Evolutionary conservation across 768 basidiomycete species (phyloP).

Genomic region (Pleurotus giganteus): DNA sequence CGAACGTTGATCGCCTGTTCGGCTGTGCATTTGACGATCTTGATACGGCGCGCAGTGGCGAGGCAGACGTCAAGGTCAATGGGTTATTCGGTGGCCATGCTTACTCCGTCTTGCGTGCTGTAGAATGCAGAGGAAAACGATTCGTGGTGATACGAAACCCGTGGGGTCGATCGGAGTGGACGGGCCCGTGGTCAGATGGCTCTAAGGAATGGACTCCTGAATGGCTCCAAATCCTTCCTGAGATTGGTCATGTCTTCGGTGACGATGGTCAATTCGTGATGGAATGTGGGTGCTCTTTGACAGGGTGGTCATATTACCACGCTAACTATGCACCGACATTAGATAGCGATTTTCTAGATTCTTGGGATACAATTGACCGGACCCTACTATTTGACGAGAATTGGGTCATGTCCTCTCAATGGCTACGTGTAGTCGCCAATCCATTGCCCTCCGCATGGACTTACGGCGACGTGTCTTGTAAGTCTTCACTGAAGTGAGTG

Average conservation of each 20-base stretch:
- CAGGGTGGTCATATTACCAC: not conserved
- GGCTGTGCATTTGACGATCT: constrained; percentile 42
- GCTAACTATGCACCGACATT: not conserved
- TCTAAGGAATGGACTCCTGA: constrained; percentile 56
- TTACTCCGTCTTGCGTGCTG: constrained; percentile 48
- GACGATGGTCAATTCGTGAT: constrained; percentile 55
- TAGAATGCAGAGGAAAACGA: constrained; percentile 45
- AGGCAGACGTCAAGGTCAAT: constrained; percentile 24
- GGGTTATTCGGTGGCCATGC: constrained; percentile 43
- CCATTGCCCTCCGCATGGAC: constrained; percentile 34
- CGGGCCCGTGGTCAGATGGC: constrained; percentile 53
- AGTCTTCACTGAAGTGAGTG: constrained; percentile 6
- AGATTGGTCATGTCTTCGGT: constrained; percentile 46
- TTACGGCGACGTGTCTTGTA: constrained; percentile 49
- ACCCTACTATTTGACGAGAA: constrained; percentile 46
- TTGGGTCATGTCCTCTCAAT: constrained; percentile 51
- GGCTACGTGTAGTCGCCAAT: constrained; percentile 40
- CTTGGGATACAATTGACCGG: constrained; percentile 47
- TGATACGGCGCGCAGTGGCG: constrained; percentile 25
- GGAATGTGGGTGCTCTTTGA: constrained; percentile 37
- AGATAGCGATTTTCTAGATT: constrained; percentile 47
- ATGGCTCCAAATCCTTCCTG: constrained; percentile 42
- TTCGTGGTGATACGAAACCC: constrained; percentile 54
- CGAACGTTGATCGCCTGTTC: constrained; percentile 48
- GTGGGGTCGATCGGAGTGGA: constrained; percentile 51